Conservation (phyloP, 805 yeast genomes). For the Blastobotrys terrestris region DNA sequence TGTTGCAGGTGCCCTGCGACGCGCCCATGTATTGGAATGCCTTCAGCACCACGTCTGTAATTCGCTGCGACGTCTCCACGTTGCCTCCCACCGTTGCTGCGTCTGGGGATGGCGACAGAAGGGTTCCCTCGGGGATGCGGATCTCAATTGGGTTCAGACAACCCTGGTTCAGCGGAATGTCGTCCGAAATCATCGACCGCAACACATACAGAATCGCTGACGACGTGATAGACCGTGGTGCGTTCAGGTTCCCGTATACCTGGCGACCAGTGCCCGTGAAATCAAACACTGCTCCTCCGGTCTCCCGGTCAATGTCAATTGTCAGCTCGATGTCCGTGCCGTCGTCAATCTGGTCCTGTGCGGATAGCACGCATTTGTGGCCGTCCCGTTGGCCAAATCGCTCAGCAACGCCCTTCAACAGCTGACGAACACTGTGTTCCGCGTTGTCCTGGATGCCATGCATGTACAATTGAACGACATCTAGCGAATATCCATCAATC, state of each 20-base stretch:
- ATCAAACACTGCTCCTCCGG: conserved; percentile 68
- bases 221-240: conserved; percentile 84
- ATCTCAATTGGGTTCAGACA: conserved; percentile 76
- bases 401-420: conserved; percentile 41
- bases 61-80: conserved; percentile 89
- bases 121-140: conserved; percentile 52
- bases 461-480: conserved; percentile 67
- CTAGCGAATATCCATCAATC: conserved; percentile 55
- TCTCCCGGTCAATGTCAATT: conserved; percentile 39
- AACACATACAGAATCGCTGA: conserved; percentile 86
- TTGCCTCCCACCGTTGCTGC: conserved; percentile 96
- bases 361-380: conserved; percentile 16
- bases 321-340: conserved; percentile 28
- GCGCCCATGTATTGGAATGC: conserved; percentile 90
- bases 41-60: conserved; percentile 80
- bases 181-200: conserved; percentile 76
- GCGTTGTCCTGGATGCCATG: conserved; percentile 77
- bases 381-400: conserved; percentile 33
- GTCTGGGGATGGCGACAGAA: conserved; percentile 69
- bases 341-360: conserved; percentile 31
- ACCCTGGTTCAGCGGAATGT: conserved; percentile 91
- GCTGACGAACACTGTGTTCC: conserved; percentile 56
- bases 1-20: conserved; percentile 94
- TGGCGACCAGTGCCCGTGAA: conserved; percentile 85
- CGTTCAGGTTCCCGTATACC: conserved; percentile 83